phyloP scores from a whole-genome alignment of 192 early-diverging fungal species.

The Rhizophagus sp. region DNA sequence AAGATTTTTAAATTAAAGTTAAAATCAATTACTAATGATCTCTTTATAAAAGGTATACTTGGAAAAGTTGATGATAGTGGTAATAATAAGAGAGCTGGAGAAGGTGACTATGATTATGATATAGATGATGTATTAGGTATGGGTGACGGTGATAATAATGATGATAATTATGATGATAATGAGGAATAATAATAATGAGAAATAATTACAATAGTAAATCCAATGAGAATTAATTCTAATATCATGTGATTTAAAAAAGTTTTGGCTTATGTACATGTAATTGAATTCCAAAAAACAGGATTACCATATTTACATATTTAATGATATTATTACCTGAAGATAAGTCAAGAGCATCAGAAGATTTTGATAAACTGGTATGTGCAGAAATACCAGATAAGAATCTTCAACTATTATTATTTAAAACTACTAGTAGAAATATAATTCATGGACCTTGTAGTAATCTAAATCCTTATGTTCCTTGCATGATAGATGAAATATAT shows the following conservation, averaged over 20 bases:
- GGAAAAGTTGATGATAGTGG: too few relatives aligned
- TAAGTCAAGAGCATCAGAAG: constrained; percentile 25
- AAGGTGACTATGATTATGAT: too few relatives aligned
- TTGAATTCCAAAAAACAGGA: constrained; percentile 47
- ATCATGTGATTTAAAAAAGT: too few relatives aligned
- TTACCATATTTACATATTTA: constrained; percentile 39
- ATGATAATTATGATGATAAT: too few relatives aligned
- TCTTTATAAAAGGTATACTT: constrained; percentile 22
- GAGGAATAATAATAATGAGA: too few relatives aligned
- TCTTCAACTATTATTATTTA: constrained; percentile 3
- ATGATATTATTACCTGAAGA: constrained; percentile 24
- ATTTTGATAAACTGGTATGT: constrained; percentile 30
- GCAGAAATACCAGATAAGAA: constrained; percentile 36
- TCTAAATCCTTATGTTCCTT: neutral
- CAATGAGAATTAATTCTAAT: too few relatives aligned
- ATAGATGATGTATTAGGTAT: too few relatives aligned
- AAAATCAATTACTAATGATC: constrained; percentile 15
- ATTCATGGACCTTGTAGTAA: constrained; percentile 40
- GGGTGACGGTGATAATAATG: too few relatives aligned
- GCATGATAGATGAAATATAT: too few relatives aligned
- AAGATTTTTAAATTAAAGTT: constrained; percentile 31
- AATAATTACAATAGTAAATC: too few relatives aligned
- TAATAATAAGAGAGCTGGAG: too few relatives aligned
- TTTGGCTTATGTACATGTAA: constrained; percentile 31
- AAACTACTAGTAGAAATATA: constrained; percentile 29